Percentiles rank a stretch among this genome's conserved stretches.
Conservation (phyloP, 163 green algal genomes). For the Picocystis sp. region DNA sequence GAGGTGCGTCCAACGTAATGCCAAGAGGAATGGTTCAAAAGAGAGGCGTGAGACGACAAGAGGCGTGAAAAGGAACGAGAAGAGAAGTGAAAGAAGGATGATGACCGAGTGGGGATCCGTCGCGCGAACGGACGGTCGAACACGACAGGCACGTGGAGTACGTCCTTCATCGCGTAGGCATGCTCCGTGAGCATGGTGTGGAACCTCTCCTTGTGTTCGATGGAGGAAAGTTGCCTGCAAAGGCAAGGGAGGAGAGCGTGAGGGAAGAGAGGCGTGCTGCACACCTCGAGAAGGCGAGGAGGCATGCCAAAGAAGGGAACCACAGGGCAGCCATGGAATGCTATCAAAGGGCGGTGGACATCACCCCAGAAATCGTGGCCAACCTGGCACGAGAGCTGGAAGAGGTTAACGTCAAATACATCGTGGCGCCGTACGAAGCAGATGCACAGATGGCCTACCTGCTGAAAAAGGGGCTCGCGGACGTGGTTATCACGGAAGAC, state of each 20-base stretch:
- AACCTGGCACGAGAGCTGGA: constrained; percentile 9
- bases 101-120: too few species aligned
- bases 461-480: constrained; percentile 35
- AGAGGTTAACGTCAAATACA: constrained; percentile 37
- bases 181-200: constrained; percentile 53
- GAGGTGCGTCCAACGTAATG: neutral
- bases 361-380: constrained; percentile 56
- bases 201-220: constrained; percentile 85
- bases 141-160: too few species aligned
- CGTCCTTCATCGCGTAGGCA: neutral
- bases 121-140: too few species aligned
- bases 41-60: too few species aligned
- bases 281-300: constrained; percentile 38
- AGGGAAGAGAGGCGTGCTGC: constrained; percentile 22
- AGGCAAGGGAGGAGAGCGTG: constrained; percentile 59
- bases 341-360: constrained; percentile 76
- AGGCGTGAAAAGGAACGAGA: too few species aligned
- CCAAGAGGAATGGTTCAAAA: too few species aligned
- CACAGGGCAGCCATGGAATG: constrained; percentile 57
- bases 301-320: constrained; percentile 53
- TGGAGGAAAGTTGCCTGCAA: constrained; percentile 75
- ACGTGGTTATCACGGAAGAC: constrained; percentile 86
- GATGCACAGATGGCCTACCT: constrained; percentile 93
- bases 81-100: too few species aligned
- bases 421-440: constrained; percentile 96